These are phyloP conservation scores for Oehlia diaphana DNA, from an alignment of 192 early-diverging fungal genomes.

Conservation along the genomic window DNA sequence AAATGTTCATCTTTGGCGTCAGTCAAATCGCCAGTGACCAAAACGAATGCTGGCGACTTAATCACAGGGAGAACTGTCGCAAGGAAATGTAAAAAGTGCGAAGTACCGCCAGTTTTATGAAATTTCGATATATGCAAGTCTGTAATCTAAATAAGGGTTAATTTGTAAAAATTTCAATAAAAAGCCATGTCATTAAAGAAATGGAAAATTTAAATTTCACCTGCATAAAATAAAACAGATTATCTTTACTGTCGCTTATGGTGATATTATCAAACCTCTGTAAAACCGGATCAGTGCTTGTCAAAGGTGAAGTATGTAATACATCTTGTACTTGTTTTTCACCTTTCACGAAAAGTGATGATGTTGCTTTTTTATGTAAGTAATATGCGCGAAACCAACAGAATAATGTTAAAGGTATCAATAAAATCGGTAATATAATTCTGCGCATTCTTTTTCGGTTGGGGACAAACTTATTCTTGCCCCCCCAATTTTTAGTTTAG, in stretches of 20 bases:
- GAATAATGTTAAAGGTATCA: slow-evolving; percentile 20
- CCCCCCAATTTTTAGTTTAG: too few species aligned
- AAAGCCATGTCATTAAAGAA: not conserved
- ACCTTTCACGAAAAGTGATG: not conserved
- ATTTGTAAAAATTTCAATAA: not conserved
- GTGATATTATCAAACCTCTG: slow-evolving; percentile 33
- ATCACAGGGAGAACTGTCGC: slow-evolving; percentile 73
- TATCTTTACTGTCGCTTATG: slow-evolving; percentile 55
- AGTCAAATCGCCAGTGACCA: slow-evolving; percentile 85
- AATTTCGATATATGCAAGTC: slow-evolving; percentile 86
- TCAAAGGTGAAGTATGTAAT: not conserved
- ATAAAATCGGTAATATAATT: not conserved
- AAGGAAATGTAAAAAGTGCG: slow-evolving; percentile 78
- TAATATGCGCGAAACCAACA: slow-evolving; percentile 11
- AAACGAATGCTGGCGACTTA: slow-evolving; percentile 69
- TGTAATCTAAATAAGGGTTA: slow-evolving; percentile 56
- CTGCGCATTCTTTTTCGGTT: not conserved
- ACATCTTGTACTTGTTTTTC: not conserved
- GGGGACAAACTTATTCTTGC: too few species aligned
- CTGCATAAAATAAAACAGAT: slow-evolving; percentile 72
- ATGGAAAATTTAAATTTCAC: slow-evolving; percentile 32
- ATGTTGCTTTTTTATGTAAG: not conserved
- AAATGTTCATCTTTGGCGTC: slow-evolving; percentile 77
- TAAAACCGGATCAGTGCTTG: not conserved
- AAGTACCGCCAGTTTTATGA: slow-evolving; percentile 59